phyloP scores from a whole-genome alignment of 2,329 filamentous ascomycete species.

The Botryotinia globosa region DNA sequence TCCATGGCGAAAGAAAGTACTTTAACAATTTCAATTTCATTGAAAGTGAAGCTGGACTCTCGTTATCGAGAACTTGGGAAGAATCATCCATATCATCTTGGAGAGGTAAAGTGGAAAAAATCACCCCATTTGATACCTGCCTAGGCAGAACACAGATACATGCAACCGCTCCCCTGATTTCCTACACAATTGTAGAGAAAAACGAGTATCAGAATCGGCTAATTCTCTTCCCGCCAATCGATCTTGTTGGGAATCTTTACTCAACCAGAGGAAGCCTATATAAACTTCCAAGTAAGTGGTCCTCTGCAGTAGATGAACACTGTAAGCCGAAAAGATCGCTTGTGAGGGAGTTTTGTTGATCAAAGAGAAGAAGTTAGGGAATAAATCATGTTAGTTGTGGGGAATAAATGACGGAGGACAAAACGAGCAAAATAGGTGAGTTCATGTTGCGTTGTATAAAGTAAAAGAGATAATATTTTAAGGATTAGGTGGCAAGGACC shows the following conservation, averaged over 20 bases:
- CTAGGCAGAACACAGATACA: background rate
- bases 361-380: background rate
- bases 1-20: background rate
- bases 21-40: background rate
- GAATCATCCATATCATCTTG: background rate
- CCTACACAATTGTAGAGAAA: background rate
- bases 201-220: background rate
- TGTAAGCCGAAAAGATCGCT: background rate
- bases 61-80: too few species aligned
- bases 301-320: background rate
- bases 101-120: background rate
- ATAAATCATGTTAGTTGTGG: rapidly evolving
- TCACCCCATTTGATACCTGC: background rate
- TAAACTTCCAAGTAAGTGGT: background rate
- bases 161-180: background rate
- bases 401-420: rapidly evolving
- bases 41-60: too few species aligned
- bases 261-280: background rate
- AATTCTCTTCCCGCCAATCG: rapidly evolving
- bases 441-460: too few species aligned
- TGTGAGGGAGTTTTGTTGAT: background rate
- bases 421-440: background rate
- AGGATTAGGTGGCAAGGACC: too few species aligned
- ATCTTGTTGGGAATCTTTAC: background rate
- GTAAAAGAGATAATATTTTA: too few species aligned